Base-by-base conservation (phyloP, 805 yeast species). In the Cyberlindnera meyerae region DNA sequence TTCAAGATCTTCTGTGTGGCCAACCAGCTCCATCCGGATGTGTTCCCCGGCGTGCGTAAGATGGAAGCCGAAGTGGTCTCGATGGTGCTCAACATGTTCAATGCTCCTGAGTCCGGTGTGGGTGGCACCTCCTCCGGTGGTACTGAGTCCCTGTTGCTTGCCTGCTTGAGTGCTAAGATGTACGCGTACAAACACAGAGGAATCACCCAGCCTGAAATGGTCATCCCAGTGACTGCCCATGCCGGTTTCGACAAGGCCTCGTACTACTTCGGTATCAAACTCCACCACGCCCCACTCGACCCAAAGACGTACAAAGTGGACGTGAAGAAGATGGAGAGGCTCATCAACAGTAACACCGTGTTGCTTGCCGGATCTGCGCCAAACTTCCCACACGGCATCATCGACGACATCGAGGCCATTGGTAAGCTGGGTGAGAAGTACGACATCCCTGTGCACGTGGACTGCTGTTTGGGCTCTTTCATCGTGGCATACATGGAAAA, bases 181-280 rank as follows among this genome's bases (percentile, higher is more conserved):
- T 75, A 72, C 54, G 97, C 82, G 0, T 66, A 60, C 39, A 65
- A 63, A 14, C 61, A 69, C 29, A 70, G 65, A 39, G 82, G 88
- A 1, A 72, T 88, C 31, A 67, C 70, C 0, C 57, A 70, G 31
- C 96, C 96, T 0, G 97, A 93, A 60, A 81, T 93, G 42, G 70
- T 90, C 43, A 90, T 95, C 5, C 97, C 98, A 0, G 68, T 66
- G 11, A 83, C 97, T 0, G 79, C 89, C 2, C 98, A 90, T 61
- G 98, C 98, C 3, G 98, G 95, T 3, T 79, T 90, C 42, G 89
- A 85, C 55, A 90, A 90, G 62, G 97, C 97, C 4, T 80, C 94
- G 26, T 79, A 76, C 54, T 90, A 90, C 63, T 93, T 90, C 60
- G 84, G 83, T 4, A 90, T 93, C 68, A 84, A 75, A 44, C 64